phyloP scores from a whole-genome alignment of 768 basidiomycete species.

The Xerocomellus amylosporus region DNA sequence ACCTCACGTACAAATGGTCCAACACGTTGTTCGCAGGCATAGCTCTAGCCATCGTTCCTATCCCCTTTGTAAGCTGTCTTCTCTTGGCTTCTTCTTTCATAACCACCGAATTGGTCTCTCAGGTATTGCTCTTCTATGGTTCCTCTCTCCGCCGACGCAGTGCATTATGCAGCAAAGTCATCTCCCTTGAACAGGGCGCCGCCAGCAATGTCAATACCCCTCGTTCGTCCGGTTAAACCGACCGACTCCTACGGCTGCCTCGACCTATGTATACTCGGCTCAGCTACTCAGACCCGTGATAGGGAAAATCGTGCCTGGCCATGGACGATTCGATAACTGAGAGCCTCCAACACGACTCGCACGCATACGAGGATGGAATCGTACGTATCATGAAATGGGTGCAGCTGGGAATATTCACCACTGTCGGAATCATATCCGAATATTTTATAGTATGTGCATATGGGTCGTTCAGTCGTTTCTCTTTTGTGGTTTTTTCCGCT shows the following conservation, averaged over 20 bases:
- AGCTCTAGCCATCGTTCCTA: constrained; percentile 49
- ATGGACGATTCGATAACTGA: constrained; percentile 1
- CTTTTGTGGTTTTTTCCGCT: neutral
- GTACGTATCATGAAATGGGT: constrained; percentile 2
- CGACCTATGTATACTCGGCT: neutral
- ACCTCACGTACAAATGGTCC: constrained; percentile 58
- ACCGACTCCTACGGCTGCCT: neutral
- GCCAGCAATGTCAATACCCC: neutral
- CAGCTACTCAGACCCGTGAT: neutral
- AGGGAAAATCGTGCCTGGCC: constrained; percentile 10
- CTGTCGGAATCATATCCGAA: neutral
- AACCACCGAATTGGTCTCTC: neutral
- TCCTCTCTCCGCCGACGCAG: constrained; percentile 27
- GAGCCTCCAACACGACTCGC: neutral
- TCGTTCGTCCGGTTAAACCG: neutral
- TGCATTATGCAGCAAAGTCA: constrained; percentile 18
- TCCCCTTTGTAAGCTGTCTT: constrained; percentile 47
- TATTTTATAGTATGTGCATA: neutral
- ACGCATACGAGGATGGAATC: neutral
- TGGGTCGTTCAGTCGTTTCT: neutral
- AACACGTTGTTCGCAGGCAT: constrained; percentile 53
- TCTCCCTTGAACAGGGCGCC: neutral
- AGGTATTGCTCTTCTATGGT: constrained; percentile 34
- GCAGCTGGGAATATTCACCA: neutral
- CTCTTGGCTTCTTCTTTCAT: neutral